Percentiles rank a stretch among this genome's conserved stretches.
These are phyloP conservation scores for Botrytis cinerea DNA, from an alignment of 2,329 filamentous ascomycete genomes.

Conservation along the genomic window DNA sequence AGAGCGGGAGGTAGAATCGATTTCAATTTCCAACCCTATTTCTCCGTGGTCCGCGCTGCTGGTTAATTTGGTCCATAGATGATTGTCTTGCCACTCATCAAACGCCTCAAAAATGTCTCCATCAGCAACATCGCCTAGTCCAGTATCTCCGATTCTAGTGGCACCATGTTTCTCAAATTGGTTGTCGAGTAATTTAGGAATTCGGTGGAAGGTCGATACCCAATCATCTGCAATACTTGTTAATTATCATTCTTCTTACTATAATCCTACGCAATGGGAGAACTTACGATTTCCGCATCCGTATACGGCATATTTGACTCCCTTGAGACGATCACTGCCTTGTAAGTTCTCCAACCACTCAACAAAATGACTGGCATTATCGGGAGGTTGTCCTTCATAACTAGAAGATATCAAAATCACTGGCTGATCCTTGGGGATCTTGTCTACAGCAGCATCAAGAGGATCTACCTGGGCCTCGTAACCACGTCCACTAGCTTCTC, in stretches of 20 bases:
- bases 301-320: constrained; percentile 67
- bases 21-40: constrained; percentile 15
- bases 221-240: constrained; percentile 47
- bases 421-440: constrained; percentile 60
- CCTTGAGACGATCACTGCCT: constrained; percentile 49
- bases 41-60: constrained; percentile 15
- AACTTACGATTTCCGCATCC: constrained; percentile 59
- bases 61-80: constrained; percentile 49
- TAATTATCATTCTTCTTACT: constrained; percentile 38
- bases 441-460: constrained; percentile 62
- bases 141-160: constrained; percentile 6
- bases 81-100: constrained; percentile 65
- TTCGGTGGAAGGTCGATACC: constrained; percentile 63
- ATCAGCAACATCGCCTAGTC: constrained; percentile 17
- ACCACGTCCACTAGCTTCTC: constrained; percentile 59
- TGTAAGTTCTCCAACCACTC: constrained; percentile 58
- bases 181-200: constrained; percentile 63
- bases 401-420: constrained; percentile 68
- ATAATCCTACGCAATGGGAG: constrained; percentile 25
- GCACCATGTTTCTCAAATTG: constrained; percentile 28
- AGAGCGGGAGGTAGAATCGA: constrained; percentile 30
- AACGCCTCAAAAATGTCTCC: constrained; percentile 69
- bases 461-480: constrained; percentile 55
- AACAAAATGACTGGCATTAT: constrained; percentile 70
- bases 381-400: constrained; percentile 73